Conservation (phyloP, 768 basidiomycete genomes). For the Podaxis sp. region DNA sequence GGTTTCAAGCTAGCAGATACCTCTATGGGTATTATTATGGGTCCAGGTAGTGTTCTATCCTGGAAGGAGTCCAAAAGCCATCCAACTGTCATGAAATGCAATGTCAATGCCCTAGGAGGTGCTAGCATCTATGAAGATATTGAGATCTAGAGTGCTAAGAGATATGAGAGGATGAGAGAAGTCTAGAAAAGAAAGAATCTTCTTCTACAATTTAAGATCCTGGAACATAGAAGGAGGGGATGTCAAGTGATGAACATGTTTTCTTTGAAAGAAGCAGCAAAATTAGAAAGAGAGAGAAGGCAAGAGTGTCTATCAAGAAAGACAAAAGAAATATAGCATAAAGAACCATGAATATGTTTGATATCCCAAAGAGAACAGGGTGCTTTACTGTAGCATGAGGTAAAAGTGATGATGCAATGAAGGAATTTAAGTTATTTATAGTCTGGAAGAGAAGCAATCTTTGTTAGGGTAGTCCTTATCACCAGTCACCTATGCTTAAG, state of each 20-base stretch:
- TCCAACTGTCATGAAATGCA: neutral
- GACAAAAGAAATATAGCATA: slow-evolving; percentile 31
- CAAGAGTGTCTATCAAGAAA: slow-evolving; percentile 18
- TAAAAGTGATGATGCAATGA: neutral
- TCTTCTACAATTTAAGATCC: neutral
- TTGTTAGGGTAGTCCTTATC: too few relatives aligned
- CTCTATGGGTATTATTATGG: too few relatives aligned
- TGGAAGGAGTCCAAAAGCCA: neutral
- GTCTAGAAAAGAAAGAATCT: neutral
- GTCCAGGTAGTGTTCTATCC: too few relatives aligned
- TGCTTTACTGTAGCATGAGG: neutral
- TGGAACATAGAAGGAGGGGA: neutral
- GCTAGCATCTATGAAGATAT: neutral
- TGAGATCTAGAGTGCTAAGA: neutral
- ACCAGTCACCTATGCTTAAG: too few relatives aligned
- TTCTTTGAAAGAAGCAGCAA: slow-evolving; percentile 17
- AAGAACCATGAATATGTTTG: slow-evolving; percentile 27
- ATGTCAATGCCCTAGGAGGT: neutral
- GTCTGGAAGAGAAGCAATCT: neutral
- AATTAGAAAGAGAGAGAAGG: slow-evolving; percentile 22
- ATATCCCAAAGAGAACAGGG: neutral
- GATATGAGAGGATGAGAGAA: neutral
- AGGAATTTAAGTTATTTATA: neutral
- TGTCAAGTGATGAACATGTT: neutral
- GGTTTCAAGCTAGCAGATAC: too few relatives aligned